Conservation (phyloP, 768 basidiomycete species). For the Pholiota conissans region DNA sequence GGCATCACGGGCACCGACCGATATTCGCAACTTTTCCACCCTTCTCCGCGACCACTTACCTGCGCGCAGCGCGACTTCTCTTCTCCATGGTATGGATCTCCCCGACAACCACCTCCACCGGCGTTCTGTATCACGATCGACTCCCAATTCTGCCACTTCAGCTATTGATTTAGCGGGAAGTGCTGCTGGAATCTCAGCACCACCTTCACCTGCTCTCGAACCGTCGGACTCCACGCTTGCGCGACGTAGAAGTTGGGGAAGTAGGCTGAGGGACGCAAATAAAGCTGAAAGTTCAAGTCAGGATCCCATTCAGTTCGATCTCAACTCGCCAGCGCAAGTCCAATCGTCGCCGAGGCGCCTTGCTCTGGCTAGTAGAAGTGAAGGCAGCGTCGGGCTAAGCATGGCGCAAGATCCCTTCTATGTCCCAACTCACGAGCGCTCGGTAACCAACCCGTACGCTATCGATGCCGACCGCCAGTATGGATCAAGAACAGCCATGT, state of each 20-base stretch:
- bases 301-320: slow-evolving; percentile 47
- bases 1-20: neutral
- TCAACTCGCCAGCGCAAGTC: slow-evolving; percentile 10
- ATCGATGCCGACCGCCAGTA: slow-evolving; percentile 31
- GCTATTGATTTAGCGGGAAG: slow-evolving; percentile 48
- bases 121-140: slow-evolving; percentile 27
- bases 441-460: slow-evolving; percentile 30
- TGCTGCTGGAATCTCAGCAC: slow-evolving; percentile 34
- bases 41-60: neutral
- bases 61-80: slow-evolving; percentile 20
- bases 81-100: slow-evolving; percentile 33
- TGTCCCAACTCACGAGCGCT: slow-evolving; percentile 36
- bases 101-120: slow-evolving; percentile 32
- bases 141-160: slow-evolving; percentile 45
- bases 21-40: neutral
- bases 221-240: slow-evolving; percentile 49
- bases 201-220: slow-evolving; percentile 57
- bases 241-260: slow-evolving; percentile 64
- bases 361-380: slow-evolving; percentile 9
- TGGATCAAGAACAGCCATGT: slow-evolving; percentile 25
- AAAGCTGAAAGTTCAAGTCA: slow-evolving; percentile 26
- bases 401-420: slow-evolving; percentile 45
- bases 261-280: slow-evolving; percentile 21
- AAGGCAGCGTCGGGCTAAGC: neutral
- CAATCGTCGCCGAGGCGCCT: slow-evolving; percentile 22